Evolutionary conservation across 2,329 filamentous ascomycete species (phyloP), one percentile per base, ranked within the genome.

Genomic region (Neophaeococcomyces mojaviensis): DNA sequence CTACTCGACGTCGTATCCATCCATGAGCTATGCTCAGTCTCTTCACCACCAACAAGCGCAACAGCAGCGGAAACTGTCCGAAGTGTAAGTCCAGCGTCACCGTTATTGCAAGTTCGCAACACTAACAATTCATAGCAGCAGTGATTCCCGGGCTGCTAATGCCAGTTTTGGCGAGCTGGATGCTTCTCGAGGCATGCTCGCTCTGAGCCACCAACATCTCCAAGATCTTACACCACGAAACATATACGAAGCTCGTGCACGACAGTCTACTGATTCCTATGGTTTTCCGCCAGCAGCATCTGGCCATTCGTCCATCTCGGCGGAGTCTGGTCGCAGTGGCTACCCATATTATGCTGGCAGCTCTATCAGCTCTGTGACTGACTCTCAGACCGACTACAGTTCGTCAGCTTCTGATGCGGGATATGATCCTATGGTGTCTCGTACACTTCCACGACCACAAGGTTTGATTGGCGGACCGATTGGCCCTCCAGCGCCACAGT

Each of bases 121-220:
- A 19, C 45, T 44, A 47, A 42, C 16, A 34, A 2, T 8, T 18
- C 19, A 36, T 30, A 55, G 53, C 38, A 35, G 48, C 24, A 50
- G 49, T 7, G 51, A 46, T 30, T 58, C 66, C 9, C 60, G 64
- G 76, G 59, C 77, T 71, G 63, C 78, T 75, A 68, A 77, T 71
- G 74, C 83, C 57, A 84, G 82, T 57, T 94, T 89, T 64, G 86
- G 84, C 55, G 90, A 96, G 22, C 80, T 97, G 47, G 90, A 96
- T 64, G 89, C 89, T 19, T 89, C 88, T 63, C 85, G 92, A 51
- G 88, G 88, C 57, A 96, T 97, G 86, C 78, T 96, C 20, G 88
- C 88, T 31, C 86, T 97, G 77, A 94, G 87, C 76, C 88, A 96
- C 41, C 50, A 53, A 26, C 54, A 49, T 41, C 26, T 58, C 3